A percentile compares a stretch with the other conserved stretches of the same genome.
Evolutionary conservation across 768 basidiomycete species (phyloP).

Genomic region (Thelephora ganbajun): DNA sequence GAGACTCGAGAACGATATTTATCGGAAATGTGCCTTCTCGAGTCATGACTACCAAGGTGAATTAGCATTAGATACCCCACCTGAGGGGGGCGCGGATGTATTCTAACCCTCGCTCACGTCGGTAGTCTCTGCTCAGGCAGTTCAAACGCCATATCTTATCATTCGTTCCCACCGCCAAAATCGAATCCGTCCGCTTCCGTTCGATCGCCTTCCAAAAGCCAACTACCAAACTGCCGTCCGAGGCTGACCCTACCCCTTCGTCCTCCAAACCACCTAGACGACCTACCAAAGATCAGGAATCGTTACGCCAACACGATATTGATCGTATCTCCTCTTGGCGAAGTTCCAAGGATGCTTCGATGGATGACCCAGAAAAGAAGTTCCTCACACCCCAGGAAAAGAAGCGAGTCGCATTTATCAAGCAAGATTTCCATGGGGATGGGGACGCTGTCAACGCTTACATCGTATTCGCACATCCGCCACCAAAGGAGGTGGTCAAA

Average conservation of each 20-base stretch:
- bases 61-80: neutral
- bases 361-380: conserved; percentile 35
- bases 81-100: neutral
- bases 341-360: conserved; percentile 25
- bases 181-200: conserved; percentile 89
- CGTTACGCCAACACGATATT: conserved; percentile 34
- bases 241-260: conserved; percentile 4
- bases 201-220: conserved; percentile 84
- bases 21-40: conserved; percentile 78
- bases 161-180: conserved; percentile 58
- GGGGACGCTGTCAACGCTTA: conserved; percentile 78
- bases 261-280: conserved; percentile 17
- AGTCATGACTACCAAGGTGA: conserved; percentile 65
- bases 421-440: conserved; percentile 74
- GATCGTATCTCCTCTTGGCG: conserved; percentile 51
- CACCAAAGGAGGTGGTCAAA: conserved; percentile 13
- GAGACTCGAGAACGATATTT: conserved; percentile 80
- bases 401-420: conserved; percentile 89
- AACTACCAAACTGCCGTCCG: conserved; percentile 41
- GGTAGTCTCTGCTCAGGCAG: conserved; percentile 59
- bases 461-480: conserved; percentile 75
- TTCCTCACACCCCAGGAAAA: conserved; percentile 77
- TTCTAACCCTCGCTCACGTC: neutral
- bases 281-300: conserved; percentile 7
- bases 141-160: conserved; percentile 66